Conservation (phyloP, 2,329 filamentous ascomycete genomes). For the Cladophialophora carrionii region DNA sequence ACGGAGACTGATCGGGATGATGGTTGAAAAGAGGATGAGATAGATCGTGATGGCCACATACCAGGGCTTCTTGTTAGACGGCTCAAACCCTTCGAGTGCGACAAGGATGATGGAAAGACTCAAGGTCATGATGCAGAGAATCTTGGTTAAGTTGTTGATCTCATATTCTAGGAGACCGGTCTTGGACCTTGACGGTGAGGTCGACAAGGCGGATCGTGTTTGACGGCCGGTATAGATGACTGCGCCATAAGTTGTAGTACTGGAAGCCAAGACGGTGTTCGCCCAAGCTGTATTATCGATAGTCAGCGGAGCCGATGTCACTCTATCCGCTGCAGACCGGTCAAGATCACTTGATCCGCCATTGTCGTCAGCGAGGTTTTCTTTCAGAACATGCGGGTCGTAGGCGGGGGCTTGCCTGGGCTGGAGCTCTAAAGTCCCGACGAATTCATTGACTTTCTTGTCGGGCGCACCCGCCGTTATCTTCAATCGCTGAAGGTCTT, state of each 20-base stretch:
- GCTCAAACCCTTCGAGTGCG: constrained; percentile 77
- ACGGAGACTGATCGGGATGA: constrained; percentile 93
- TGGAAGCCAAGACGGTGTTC: constrained; percentile 94
- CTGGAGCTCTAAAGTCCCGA: constrained; percentile 80
- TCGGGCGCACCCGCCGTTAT: constrained; percentile 89
- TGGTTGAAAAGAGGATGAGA: constrained; percentile 96
- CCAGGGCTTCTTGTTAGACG: constrained; percentile 64
- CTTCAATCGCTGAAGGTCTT: constrained; percentile 67
- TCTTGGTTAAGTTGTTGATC: constrained; percentile 96
- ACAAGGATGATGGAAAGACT: constrained; percentile 86
- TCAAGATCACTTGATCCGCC: constrained; percentile 23
- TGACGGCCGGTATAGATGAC: constrained; percentile 94
- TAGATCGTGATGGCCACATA: constrained; percentile 99
- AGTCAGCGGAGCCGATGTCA: constrained; percentile 68
- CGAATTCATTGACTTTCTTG: constrained; percentile 90
- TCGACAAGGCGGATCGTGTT: constrained; percentile 90
- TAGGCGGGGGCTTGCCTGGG: constrained; percentile 56
- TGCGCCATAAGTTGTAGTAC: constrained; percentile 82
- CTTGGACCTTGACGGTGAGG: constrained; percentile 87
- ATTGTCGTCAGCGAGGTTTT: constrained; percentile 32
- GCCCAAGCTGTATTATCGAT: constrained; percentile 99
- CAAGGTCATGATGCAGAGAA: constrained; percentile 85
- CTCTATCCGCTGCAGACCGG: constrained; percentile 28
- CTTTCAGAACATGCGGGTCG: constrained; percentile 49
- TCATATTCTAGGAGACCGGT: constrained; percentile 91